Conservation (phyloP, 2,329 filamentous ascomycete genomes). For the Tolypocladium endophyticum region DNA sequence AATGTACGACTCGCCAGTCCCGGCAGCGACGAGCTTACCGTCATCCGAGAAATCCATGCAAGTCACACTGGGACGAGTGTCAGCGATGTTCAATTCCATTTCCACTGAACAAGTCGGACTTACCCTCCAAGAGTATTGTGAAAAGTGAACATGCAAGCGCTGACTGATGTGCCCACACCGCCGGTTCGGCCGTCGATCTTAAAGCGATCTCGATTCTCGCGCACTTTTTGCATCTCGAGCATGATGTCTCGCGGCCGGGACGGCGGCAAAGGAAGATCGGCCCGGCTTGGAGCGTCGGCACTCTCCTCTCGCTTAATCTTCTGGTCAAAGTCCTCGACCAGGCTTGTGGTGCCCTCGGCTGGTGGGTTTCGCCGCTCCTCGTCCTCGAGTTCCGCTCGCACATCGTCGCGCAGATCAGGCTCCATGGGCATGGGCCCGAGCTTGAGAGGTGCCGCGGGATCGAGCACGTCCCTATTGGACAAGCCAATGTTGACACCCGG, state of each 20-base stretch:
- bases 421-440: conserved; percentile 82
- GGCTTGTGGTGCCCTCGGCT: conserved; percentile 54
- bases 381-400: conserved; percentile 77
- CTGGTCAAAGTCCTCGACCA: conserved; percentile 81
- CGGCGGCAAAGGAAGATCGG: conserved; percentile 76
- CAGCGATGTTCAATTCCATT: not conserved
- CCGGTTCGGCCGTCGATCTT: conserved; percentile 76
- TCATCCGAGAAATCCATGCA: conserved; percentile 95
- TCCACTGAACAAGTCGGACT: conserved; percentile 17
- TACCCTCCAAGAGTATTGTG: conserved; percentile 91
- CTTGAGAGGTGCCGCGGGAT: conserved; percentile 49
- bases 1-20: conserved; percentile 90
- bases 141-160: conserved; percentile 95
- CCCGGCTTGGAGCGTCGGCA: conserved; percentile 67
- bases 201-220: conserved; percentile 86
- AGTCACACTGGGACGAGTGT: conserved; percentile 51
- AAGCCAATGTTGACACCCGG: conserved; percentile 52
- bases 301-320: conserved; percentile 85
- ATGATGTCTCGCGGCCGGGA: conserved; percentile 83
- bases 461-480: conserved; percentile 48
- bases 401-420: conserved; percentile 67
- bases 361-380: conserved; percentile 73
- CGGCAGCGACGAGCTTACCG: conserved; percentile 73
- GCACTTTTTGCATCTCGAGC: conserved; percentile 88
- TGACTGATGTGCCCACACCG: conserved; percentile 72